Base-by-base conservation (phyloP, 306 rosid genomes). In the Dicorynia guianensis region DNA sequence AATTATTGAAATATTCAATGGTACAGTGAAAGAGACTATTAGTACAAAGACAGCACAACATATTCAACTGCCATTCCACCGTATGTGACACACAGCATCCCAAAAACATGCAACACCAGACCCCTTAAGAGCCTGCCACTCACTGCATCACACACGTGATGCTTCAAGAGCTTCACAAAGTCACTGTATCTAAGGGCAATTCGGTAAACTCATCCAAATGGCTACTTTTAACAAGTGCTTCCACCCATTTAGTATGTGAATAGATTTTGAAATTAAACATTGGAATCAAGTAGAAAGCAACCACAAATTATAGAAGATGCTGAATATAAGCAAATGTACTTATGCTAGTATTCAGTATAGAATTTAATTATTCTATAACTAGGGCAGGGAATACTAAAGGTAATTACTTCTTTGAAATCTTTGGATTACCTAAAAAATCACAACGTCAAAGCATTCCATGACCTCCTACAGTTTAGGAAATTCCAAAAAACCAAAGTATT, bases 381-480 rank as follows among this genome's bases (percentile, higher is more conserved):
- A 18, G 19, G 36, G 49, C 12, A 58, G 42, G 30, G 35, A 67
- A 47, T 34, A 49, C 47, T 66, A 69, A n/a, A 48, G 19, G 25
- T 47, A 67, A 68, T 59, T 40, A 36, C 35, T 38, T 46, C 42
- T 66, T 69, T 4, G 11, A 69, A 50, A 61, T 70, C 40, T 39
- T 67, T 61, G 76, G 59, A 38, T 36, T 42, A 46, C 54, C 63
- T 54, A 44, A 50, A 78, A 62, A 39, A 42, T 33, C 12, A 70
- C n/a, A n/a, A n/a, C n/a, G n/a, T n/a, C 19, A 63, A 61, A 18
- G 56, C 64, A 69, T 50, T 25, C 5, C 58, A 38, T 69, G 42
- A 40, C 30, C 30, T 25, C 64, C n/a, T 38, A 42, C 11, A 38
- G 17, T 9, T 13, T 19, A 25, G 49, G 75, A 67, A 76, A 52